Conservation (phyloP, 495 filamentous ascomycete genomes). For the Tirmania nivea region DNA sequence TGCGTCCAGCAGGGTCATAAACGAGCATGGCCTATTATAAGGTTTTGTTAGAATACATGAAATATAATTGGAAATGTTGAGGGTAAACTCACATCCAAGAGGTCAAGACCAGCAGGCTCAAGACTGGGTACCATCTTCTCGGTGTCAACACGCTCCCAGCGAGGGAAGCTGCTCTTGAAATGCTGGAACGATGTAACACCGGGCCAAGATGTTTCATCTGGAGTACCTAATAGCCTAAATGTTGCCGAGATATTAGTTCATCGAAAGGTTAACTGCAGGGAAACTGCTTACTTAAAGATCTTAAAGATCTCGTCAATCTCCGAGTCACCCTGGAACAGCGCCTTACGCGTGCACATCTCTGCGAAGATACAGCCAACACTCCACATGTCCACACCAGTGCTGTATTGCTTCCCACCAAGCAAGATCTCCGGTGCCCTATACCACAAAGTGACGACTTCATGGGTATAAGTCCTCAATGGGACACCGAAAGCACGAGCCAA, state of each 20-base stretch:
- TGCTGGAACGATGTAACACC: slow-evolving; percentile 95
- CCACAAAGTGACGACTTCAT: slow-evolving; percentile 98
- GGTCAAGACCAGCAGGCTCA: slow-evolving; percentile 60
- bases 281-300: slow-evolving; percentile 61
- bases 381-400: slow-evolving; percentile 99
- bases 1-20: slow-evolving; percentile 81
- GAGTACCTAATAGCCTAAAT: slow-evolving; percentile 67
- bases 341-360: slow-evolving; percentile 98
- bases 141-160: slow-evolving; percentile 60
- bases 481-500: slow-evolving; percentile 92
- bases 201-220: slow-evolving; percentile 72
- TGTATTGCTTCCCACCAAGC: slow-evolving; percentile 91
- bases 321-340: slow-evolving; percentile 89
- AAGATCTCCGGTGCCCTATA: slow-evolving; percentile 96
- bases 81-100: slow-evolving; percentile 41
- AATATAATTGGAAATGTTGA: not conserved
- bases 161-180: slow-evolving; percentile 90
- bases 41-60: not conserved
- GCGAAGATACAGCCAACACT: slow-evolving; percentile 96
- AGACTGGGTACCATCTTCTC: slow-evolving; percentile 36
- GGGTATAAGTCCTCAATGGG: slow-evolving; percentile 86
- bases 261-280: not conserved
- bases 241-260: not conserved
- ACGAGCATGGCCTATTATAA: slow-evolving; percentile 42
- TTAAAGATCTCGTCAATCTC: slow-evolving; percentile 99